Evolutionary conservation across 495 filamentous ascomycete genomes (phyloP), one percentile per base, ranked within the genome.

Genomic region (Hypoxylon fuscum): DNA sequence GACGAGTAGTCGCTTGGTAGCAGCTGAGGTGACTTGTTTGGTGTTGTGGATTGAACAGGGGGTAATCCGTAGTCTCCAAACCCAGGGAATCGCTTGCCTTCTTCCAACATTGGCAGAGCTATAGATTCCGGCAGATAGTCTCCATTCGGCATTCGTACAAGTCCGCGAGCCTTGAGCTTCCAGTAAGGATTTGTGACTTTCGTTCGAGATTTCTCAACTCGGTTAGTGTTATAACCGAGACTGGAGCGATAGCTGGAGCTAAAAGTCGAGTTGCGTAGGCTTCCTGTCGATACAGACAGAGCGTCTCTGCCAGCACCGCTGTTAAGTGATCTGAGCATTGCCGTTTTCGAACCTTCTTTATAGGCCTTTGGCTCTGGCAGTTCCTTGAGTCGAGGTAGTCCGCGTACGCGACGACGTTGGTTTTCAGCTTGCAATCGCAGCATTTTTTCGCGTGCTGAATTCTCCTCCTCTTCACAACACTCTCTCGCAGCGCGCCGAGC

Each of bases 91-190:
- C 50, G 65, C 34, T 69, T 71, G 17, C 68, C 66, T 50, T 65
- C 68, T 51, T 55, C 48, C 34, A 71, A 40, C 54, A 72, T 68
- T 14, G 71, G 53, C 7, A 68, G 25, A 12, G 74, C 77, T 23
- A 80, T 49, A 2, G 77, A 68, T 58, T 81, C 78, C 1, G 76
- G 76, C 8, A 79, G 38, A 64, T 76, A 81, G 22, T 74, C 53
- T 2, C 76, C 76, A 44, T 79, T 73, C 2, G 77, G 70, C 73
- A 75, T 76, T 18, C 67, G 74, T 8, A 81, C 73, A 31, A 81
- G 62, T 0, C 78, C 78, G 2, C 67, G 65, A 2, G 71, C 70
- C 17, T 77, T 74, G 31, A 79, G 57, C 15, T 75, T 71, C 75
- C 76, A 81, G 55, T 81, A 77, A 5, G 69, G 64, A 32, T 72